phyloP scores from a whole-genome alignment of 148 eudicot species.

The Talinum fruticosum region DNA sequence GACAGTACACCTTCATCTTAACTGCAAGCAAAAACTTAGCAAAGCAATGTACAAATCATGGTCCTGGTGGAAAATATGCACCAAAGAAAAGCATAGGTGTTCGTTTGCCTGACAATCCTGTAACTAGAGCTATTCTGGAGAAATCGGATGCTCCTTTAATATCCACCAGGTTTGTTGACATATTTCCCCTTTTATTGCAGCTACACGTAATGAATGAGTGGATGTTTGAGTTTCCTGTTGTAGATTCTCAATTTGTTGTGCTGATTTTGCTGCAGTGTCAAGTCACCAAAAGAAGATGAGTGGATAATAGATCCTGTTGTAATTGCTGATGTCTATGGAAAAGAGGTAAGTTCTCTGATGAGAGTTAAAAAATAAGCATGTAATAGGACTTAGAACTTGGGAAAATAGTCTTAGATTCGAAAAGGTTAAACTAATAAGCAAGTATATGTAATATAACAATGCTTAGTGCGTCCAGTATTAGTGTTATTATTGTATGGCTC shows the following conservation, averaged over 20 bases:
- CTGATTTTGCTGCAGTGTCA: conserved; percentile 53
- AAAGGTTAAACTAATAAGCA: conserved; percentile 6
- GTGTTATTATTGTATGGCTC: not conserved
- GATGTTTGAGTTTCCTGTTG: not conserved
- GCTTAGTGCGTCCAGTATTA: not conserved
- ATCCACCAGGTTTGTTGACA: conserved; percentile 67
- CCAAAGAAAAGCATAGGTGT: conserved; percentile 75
- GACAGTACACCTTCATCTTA: conserved; percentile 87
- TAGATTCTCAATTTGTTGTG: conserved; percentile 1
- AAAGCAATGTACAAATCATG: conserved; percentile 63
- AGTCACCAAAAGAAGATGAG: conserved; percentile 58
- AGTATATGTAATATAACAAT: not conserved
- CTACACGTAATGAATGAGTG: not conserved
- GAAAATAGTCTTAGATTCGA: not conserved
- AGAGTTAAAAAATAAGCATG: not conserved
- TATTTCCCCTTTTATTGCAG: not conserved
- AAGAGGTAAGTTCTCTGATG: conserved; percentile 50
- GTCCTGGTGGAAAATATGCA: conserved; percentile 51
- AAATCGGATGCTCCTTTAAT: conserved; percentile 67
- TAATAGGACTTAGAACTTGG: not conserved
- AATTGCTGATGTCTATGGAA: conserved; percentile 82
- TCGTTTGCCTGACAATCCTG: conserved; percentile 87
- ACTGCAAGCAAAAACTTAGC: conserved; percentile 86
- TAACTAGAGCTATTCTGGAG: conserved; percentile 67
- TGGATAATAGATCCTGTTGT: conserved; percentile 86